These are phyloP conservation scores for Suhomyces xylopsoci DNA, from an alignment of 805 yeast genomes.

Conservation along the genomic window DNA sequence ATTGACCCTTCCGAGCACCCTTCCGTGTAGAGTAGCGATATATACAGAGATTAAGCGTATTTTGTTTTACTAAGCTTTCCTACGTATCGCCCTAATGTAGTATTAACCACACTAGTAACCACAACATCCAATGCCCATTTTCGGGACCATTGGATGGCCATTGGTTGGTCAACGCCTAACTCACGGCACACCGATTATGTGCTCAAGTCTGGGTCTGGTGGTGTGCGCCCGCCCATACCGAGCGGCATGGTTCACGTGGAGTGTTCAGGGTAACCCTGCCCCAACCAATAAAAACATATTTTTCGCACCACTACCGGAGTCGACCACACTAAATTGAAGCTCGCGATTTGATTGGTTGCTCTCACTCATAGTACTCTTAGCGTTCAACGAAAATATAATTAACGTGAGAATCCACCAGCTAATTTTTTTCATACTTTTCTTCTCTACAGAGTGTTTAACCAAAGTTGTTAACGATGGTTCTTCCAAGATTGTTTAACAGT, in stretches of 20 bases:
- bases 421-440: constrained; percentile 8
- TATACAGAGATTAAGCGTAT: too few species aligned
- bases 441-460: constrained; percentile 11
- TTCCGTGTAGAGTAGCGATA: background rate
- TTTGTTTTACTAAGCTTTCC: background rate
- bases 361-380: constrained; percentile 2
- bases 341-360: constrained; percentile 7
- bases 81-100: background rate
- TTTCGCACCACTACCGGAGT: constrained; percentile 7
- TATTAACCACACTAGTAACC: background rate
- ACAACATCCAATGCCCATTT: background rate
- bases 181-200: background rate
- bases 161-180: background rate
- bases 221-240: background rate
- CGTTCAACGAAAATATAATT: constrained; percentile 6
- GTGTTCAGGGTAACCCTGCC: constrained; percentile 4
- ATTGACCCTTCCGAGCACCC: background rate
- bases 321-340: constrained; percentile 3
- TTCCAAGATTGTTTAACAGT: constrained; percentile 50
- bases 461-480: constrained; percentile 47
- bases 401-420: constrained; percentile 1
- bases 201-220: background rate
- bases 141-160: background rate
- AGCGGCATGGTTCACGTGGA: constrained; percentile 2
- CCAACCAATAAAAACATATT: constrained; percentile 5